phyloP scores from a whole-genome alignment of 2,329 filamentous ascomycete genomes.

The Epichloe uncinata region DNA sequence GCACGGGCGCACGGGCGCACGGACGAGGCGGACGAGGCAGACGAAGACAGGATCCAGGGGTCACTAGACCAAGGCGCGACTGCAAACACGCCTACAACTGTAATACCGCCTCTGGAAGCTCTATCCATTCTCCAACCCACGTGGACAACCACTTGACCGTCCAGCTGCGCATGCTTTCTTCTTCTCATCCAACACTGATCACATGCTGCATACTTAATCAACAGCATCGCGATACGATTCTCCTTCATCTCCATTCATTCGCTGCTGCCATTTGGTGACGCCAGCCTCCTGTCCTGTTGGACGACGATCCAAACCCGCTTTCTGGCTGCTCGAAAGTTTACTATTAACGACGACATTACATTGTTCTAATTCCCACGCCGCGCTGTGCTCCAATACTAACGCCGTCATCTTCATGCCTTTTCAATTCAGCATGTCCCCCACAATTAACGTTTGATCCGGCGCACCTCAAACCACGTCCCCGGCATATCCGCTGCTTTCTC shows the following conservation, averaged over 20 bases:
- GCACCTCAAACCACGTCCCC: not conserved
- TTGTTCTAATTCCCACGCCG: not conserved
- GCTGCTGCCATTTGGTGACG: not conserved
- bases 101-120: no score
- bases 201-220: not conserved
- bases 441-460: not conserved
- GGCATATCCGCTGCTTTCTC: not conserved
- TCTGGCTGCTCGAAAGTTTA: not conserved
- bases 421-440: not conserved
- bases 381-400: not conserved
- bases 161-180: not conserved
- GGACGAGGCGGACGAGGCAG: no score
- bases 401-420: not conserved
- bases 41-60: no score
- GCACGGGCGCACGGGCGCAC: no score
- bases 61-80: no score
- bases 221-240: not conserved
- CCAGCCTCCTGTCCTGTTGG: not conserved
- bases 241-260: not conserved
- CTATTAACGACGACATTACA: not conserved
- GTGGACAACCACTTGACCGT: constrained; percentile 1
- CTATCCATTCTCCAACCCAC: not conserved
- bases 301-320: not conserved
- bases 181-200: not conserved
- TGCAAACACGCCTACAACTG: no score